A percentile compares a stretch with the other conserved stretches of the same genome.
Evolutionary conservation across 768 basidiomycete species (phyloP).

Genomic region (Mycena galopus): DNA sequence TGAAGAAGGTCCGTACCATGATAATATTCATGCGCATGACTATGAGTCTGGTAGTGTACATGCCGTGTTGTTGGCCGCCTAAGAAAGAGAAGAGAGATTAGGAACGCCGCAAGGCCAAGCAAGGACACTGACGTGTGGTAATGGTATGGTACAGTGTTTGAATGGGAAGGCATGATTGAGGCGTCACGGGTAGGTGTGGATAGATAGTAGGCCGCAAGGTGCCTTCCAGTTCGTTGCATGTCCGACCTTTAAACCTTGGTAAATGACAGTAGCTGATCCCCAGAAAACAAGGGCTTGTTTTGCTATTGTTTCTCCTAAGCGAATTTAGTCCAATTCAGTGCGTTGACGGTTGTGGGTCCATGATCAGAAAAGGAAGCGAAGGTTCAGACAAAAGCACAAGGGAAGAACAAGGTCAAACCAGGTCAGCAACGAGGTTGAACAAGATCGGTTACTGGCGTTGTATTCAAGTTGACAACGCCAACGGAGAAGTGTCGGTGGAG

Average conservation of each 20-base stretch:
- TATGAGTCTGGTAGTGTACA: background rate
- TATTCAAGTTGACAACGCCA: background rate
- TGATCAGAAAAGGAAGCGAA: slow-evolving; percentile 17
- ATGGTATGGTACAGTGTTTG: background rate
- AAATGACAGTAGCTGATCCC: too few relatives aligned
- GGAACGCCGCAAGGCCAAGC: background rate
- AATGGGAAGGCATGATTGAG: slow-evolving; percentile 6
- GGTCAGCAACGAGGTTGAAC: slow-evolving; percentile 7
- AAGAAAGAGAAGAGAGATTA: background rate
- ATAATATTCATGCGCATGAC: background rate
- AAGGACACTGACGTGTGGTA: background rate
- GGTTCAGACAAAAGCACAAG: background rate
- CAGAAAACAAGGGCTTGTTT: slow-evolving; percentile 21
- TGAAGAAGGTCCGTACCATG: background rate
- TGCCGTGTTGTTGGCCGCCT: background rate
- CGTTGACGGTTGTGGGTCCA: slow-evolving; percentile 24
- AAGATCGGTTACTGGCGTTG: slow-evolving; percentile 5
- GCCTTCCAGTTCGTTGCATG: too few relatives aligned
- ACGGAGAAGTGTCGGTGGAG: slow-evolving; percentile 1
- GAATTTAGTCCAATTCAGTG: background rate
- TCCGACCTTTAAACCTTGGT: background rate
- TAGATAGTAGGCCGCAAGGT: background rate
- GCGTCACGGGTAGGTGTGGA: too few relatives aligned
- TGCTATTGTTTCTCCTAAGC: background rate
- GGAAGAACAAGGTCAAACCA: background rate